Percentiles rank a stretch among this genome's conserved stretches.
Evolutionary conservation across 202 grass and related monocot species (phyloP).

Genomic region (Carex arenaria): DNA sequence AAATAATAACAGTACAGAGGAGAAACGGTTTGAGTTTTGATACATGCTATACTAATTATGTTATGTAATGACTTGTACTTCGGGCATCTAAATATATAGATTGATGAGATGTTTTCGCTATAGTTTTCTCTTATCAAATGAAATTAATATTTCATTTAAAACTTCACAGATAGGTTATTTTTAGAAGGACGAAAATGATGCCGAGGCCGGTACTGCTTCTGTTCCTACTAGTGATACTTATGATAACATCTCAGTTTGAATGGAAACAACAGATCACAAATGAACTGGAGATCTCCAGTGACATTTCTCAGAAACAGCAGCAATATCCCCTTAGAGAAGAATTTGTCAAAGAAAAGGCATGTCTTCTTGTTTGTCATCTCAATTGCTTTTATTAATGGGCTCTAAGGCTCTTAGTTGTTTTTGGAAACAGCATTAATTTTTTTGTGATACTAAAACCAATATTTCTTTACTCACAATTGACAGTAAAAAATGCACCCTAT

Average conservation of each 20-base stretch:
- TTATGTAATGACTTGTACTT: neutral
- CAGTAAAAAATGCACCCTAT: neutral
- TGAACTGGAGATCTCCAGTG: slow-evolving; percentile 46
- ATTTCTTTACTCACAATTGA: neutral
- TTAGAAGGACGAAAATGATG: slow-evolving; percentile 34
- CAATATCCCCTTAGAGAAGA: slow-evolving; percentile 67
- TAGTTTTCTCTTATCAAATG: neutral
- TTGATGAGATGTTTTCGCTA: neutral
- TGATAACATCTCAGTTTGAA: slow-evolving; percentile 76
- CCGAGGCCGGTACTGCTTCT: slow-evolving; percentile 45
- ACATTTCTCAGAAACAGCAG: slow-evolving; percentile 32
- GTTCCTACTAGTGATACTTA: slow-evolving; percentile 53
- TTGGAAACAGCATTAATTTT: neutral
- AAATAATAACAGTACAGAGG: neutral
- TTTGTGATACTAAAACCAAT: neutral
- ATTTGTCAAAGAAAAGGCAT: slow-evolving; percentile 76
- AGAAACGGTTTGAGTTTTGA: neutral
- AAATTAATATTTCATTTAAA: neutral
- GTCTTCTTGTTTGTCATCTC: neutral
- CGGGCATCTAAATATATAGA: neutral
- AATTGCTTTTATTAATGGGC: neutral
- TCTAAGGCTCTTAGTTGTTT: neutral
- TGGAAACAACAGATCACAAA: slow-evolving; percentile 69
- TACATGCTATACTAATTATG: neutral
- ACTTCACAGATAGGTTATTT: slow-evolving; percentile 25